Evolutionary conservation across 1,139 yeast genomes (phyloP).

Genomic region (Fermentozyma sake): DNA sequence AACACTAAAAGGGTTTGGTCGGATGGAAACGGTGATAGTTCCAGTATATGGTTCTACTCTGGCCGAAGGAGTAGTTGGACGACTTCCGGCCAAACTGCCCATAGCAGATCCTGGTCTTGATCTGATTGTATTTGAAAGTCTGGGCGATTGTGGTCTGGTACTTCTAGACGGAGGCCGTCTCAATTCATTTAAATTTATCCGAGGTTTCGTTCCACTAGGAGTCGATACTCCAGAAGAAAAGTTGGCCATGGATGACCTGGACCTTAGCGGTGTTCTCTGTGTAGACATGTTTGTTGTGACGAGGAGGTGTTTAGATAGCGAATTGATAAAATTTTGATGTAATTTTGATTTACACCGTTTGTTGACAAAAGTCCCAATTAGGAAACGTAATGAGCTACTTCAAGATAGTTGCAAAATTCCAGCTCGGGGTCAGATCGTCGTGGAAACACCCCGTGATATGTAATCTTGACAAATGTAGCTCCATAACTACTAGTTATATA

Average conservation of each 20-base stretch:
- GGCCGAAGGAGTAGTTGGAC: constrained; percentile 40
- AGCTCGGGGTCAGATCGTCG: too few species aligned
- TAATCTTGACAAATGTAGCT: too few species aligned
- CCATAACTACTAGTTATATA: too few species aligned
- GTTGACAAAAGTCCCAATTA: constrained; percentile 3
- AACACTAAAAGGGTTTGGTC: constrained; percentile 48
- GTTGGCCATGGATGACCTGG: constrained; percentile 12
- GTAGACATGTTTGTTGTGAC: constrained; percentile 7
- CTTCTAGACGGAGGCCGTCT: constrained; percentile 21
- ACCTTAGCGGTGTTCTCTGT: constrained; percentile 11
- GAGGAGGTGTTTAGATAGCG: too few species aligned
- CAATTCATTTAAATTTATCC: too few species aligned
- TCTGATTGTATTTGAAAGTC: constrained; percentile 9
- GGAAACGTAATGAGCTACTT: constrained; percentile 9
- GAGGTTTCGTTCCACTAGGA: constrained; percentile 1
- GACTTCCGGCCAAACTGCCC: constrained; percentile 17
- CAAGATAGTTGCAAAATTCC: too few species aligned
- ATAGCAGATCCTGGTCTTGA: constrained; percentile 38
- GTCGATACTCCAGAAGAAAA: constrained; percentile 4
- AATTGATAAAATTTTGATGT: too few species aligned
- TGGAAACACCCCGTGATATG: too few species aligned
- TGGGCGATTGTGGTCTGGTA: constrained; percentile 17
- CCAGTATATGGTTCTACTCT: constrained; percentile 44
- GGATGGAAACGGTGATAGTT: constrained; percentile 45
- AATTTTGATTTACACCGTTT: background rate